Conservation (phyloP, 164 flowering plant species). For the Malania oleifera region DNA sequence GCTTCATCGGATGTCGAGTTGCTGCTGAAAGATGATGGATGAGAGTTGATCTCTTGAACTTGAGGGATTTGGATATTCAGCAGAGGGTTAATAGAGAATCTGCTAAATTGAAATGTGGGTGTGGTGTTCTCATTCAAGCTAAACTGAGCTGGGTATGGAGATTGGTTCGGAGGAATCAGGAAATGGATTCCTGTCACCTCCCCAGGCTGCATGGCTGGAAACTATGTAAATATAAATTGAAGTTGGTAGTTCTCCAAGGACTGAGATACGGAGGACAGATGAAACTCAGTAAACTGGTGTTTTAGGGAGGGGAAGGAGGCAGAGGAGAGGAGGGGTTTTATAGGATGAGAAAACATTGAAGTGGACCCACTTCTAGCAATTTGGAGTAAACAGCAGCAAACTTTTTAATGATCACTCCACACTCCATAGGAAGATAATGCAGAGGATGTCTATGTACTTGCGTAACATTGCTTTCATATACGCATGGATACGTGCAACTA, state of each 20-base stretch:
- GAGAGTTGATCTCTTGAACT: slow-evolving; percentile 40
- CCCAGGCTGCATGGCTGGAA: slow-evolving; percentile 35
- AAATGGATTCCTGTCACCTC: slow-evolving; percentile 33
- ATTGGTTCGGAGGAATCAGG: slow-evolving; percentile 29
- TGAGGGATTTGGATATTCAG: slow-evolving; percentile 32
- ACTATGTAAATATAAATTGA: too few relatives aligned
- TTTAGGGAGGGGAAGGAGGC: slow-evolving; percentile 10
- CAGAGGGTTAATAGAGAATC: slow-evolving; percentile 22
- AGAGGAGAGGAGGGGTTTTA: slow-evolving; percentile 17
- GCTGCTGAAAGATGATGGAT: slow-evolving; percentile 38
- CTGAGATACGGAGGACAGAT: slow-evolving; percentile 5
- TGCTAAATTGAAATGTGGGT: slow-evolving; percentile 22
- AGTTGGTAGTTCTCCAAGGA: neutral
- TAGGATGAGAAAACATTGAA: slow-evolving; percentile 19
- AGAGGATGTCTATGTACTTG: slow-evolving; percentile 14
- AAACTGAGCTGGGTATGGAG: slow-evolving; percentile 26
- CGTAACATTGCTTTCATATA: neutral
- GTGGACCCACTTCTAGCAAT: slow-evolving; percentile 16
- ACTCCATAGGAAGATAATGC: slow-evolving; percentile 14
- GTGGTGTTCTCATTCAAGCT: slow-evolving; percentile 16
- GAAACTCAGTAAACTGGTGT: neutral
- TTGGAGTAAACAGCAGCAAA: slow-evolving; percentile 4
- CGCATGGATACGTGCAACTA: slow-evolving; percentile 8
- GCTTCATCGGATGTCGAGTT: slow-evolving; percentile 90
- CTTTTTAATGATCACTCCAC: slow-evolving; percentile 2